Evolutionary conservation across 2,329 filamentous ascomycete genomes (phyloP).

Genomic region (Coniochaeta hoffmannii): DNA sequence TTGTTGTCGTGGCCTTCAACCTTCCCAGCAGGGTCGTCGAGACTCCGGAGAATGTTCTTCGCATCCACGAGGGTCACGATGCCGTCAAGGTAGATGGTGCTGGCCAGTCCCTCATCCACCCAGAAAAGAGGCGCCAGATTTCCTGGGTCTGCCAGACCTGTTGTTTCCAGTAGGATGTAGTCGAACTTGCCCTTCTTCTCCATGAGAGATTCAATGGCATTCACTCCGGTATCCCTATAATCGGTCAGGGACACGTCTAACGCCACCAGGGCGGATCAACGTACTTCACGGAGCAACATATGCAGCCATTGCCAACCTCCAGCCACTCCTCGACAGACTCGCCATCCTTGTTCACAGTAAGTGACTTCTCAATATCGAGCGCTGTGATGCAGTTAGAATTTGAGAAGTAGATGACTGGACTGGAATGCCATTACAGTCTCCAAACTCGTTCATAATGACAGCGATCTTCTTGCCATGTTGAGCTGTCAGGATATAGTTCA

Average conservation of each 20-base stretch:
- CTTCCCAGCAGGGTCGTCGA: constrained; percentile 63
- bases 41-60: constrained; percentile 76
- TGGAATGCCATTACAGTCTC: constrained; percentile 18
- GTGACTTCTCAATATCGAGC: constrained; percentile 88
- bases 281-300: constrained; percentile 95
- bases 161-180: constrained; percentile 95
- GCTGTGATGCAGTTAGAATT: constrained; percentile 40
- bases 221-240: constrained; percentile 76
- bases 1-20: constrained; percentile 44
- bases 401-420: not conserved
- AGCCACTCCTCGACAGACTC: constrained; percentile 90
- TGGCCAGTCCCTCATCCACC: constrained; percentile 93
- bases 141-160: constrained; percentile 87
- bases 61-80: constrained; percentile 95
- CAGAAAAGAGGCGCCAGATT: constrained; percentile 96
- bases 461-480: constrained; percentile 97
- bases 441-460: constrained; percentile 79
- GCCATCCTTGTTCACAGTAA: constrained; percentile 80
- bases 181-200: constrained; percentile 89
- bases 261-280: constrained; percentile 3
- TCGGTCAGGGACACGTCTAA: not conserved
- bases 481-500: constrained; percentile 93
- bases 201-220: constrained; percentile 93
- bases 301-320: constrained; percentile 91
- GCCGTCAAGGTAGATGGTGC: constrained; percentile 92